Base-by-base conservation (phyloP, 768 basidiomycete genomes). In the Macrolepiota dolichaula region DNA sequence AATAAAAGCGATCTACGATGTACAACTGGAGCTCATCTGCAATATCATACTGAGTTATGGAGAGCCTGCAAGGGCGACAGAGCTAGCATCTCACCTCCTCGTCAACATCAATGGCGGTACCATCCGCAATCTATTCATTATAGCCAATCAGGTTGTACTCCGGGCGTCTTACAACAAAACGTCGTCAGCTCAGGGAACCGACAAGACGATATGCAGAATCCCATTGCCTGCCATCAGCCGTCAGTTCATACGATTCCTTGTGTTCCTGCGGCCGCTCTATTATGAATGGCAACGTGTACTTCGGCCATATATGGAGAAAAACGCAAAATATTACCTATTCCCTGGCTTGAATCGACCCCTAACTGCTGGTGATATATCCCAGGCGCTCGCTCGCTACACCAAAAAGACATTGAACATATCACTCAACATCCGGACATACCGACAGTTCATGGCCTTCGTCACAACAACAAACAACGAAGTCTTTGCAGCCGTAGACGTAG, bases 61-160 rank as follows among this genome's bases (percentile, higher is more conserved):
- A 2, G 65, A 65, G 47, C 65, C 66, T 0, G 65, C 60, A 6
- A 36, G 65, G 35, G 64, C 61, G 5, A 66, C 63, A 10, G 68
- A 69, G 42, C 3, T 66, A 9, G 65, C 62, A 3, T 62, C 60
- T n/a, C 55, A 64, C 38, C 37, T 66, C 15, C 24, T 67, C 36
- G 15, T 27, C 4, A 69, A 69, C 25, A 57, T 65, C 24, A n/a
- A 51, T 6, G 66, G 64, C 0, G 68, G 68, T 13, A 37, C 60
- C 5, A 61, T 40, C 13, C 38, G 38, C 6, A 40, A 40, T 12
- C 17, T 40, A 9, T 40, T 40, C 38, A 17, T 40, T 3, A 17
- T 40, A 40, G 38, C 38, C 19, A 50, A 50, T 22, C n/a, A 19
- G 5, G n/a, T 22, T 22, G 49, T 50, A 6, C 47, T 62, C 1